A percentile compares a stretch with the other conserved stretches of the same genome.
phyloP scores from a whole-genome alignment of 2,329 filamentous ascomycete genomes.

The Cladorrhinum sp. region DNA sequence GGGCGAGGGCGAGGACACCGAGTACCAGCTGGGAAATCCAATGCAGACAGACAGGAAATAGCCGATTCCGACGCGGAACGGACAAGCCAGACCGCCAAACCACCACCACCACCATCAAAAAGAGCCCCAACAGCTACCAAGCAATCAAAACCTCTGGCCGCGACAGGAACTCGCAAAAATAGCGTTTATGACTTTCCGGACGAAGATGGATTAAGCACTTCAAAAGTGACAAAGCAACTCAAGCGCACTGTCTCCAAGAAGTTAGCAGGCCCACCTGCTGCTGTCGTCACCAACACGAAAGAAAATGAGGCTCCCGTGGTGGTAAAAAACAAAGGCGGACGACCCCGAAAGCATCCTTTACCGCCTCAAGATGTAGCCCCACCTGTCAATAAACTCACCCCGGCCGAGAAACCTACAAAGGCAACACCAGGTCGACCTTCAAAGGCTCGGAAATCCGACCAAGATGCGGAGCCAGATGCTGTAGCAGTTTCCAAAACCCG shows the following conservation, averaged over 20 bases:
- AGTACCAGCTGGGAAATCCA: neutral
- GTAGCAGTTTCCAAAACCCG: neutral
- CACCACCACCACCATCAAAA: slow-evolving; percentile 2
- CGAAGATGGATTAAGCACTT: slow-evolving; percentile 21
- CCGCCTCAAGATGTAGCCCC: neutral
- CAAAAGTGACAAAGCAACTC: neutral
- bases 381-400: neutral
- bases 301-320: neutral
- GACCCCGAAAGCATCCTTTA: slow-evolving; percentile 17
- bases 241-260: neutral
- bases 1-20: neutral
- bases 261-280: neutral
- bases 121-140: neutral
- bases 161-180: slow-evolving; percentile 7
- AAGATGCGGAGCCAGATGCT: neutral
- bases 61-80: neutral
- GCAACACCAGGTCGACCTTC: neutral
- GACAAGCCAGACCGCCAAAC: neutral
- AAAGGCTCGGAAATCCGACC: neutral
- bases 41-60: neutral
- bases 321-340: slow-evolving; percentile 20
- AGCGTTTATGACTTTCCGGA: slow-evolving; percentile 31
- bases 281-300: neutral
- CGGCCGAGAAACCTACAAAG: neutral
- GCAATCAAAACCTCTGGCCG: slow-evolving; percentile 1